These are phyloP conservation scores for Hanseniaspora vineae DNA, from an alignment of 805 yeast genomes.

Conservation along the genomic window DNA sequence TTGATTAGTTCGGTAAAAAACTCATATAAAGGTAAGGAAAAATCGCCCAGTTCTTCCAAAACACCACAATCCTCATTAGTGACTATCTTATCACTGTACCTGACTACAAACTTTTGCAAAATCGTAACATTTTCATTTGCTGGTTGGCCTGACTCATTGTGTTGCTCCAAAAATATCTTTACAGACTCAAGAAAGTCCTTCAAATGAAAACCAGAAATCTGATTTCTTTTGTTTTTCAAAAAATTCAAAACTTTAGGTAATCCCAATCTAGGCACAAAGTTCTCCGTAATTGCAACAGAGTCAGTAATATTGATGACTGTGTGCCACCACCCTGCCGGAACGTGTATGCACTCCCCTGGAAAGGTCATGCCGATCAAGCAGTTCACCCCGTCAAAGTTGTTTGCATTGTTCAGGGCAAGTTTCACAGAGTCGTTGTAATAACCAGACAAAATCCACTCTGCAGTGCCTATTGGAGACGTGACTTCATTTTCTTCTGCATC, in stretches of 20 bases:
- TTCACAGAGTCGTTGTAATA: conserved; percentile 58
- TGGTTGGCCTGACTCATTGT: conserved; percentile 4
- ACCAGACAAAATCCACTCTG: conserved; percentile 82
- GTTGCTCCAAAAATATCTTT: conserved; percentile 8
- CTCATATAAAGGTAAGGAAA: conserved; percentile 43
- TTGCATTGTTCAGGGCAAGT: conserved; percentile 28
- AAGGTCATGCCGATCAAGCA: conserved; percentile 62
- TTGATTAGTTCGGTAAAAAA: conserved; percentile 41
- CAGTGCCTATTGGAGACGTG: conserved; percentile 81
- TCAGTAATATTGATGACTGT: conserved; percentile 75
- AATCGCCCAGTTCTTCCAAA: conserved; percentile 17
- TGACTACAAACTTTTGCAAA: conserved; percentile 20
- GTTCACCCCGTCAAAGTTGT: conserved; percentile 14
- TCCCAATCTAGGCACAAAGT: conserved; percentile 62
- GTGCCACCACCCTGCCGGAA: conserved; percentile 98
- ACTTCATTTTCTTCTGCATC: conserved; percentile 74
- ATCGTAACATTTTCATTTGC: conserved; percentile 8
- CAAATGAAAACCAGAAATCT: conserved; percentile 69
- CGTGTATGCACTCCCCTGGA: conserved; percentile 77
- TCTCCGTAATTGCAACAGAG: conserved; percentile 78
- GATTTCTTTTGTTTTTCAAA: conserved; percentile 51
- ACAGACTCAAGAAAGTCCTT: conserved; percentile 32
- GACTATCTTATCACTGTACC: conserved; percentile 17
- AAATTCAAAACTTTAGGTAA: conserved; percentile 53
- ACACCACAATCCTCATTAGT: conserved; percentile 58